Conservation (phyloP, 2,329 filamentous ascomycete genomes). For the Fusarium heterosporum region DNA sequence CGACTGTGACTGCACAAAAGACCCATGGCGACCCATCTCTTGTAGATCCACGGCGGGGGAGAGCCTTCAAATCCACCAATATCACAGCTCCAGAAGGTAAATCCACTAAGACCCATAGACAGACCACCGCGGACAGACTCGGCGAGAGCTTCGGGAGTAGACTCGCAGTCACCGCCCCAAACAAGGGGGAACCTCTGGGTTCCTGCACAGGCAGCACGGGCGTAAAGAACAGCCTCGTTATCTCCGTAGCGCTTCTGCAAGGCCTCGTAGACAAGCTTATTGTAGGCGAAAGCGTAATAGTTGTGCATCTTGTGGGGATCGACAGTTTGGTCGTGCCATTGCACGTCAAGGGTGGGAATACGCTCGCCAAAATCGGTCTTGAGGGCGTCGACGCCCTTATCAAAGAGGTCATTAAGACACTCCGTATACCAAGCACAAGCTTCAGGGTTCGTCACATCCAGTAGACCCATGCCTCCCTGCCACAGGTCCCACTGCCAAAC, state of each 20-base stretch:
- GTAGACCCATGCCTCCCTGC: conserved; percentile 80
- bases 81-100: conserved; percentile 76
- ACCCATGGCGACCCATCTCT: conserved; percentile 82
- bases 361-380: conserved; percentile 83
- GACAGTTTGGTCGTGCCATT: conserved; percentile 69
- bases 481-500: conserved; percentile 82
- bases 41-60: conserved; percentile 76
- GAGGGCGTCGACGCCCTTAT: conserved; percentile 76
- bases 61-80: conserved; percentile 79
- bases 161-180: conserved; percentile 82
- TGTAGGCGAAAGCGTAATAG: conserved; percentile 80
- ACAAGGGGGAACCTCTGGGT: conserved; percentile 76
- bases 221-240: conserved; percentile 72
- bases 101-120: conserved; percentile 72
- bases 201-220: conserved; percentile 74
- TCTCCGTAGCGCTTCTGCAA: conserved; percentile 65
- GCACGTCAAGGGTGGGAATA: conserved; percentile 73
- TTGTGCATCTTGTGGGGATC: conserved; percentile 80
- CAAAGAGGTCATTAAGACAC: conserved; percentile 73
- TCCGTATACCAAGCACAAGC: conserved; percentile 73
- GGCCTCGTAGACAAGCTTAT: conserved; percentile 75
- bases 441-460: conserved; percentile 79
- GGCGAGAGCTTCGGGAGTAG: conserved; percentile 77
- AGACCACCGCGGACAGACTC: conserved; percentile 76
- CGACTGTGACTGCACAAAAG: conserved; percentile 77